Evolutionary conservation across 2,329 filamentous ascomycete genomes (phyloP), one percentile per base, ranked within the genome.

Genomic region (Xylariaceae sp.): DNA sequence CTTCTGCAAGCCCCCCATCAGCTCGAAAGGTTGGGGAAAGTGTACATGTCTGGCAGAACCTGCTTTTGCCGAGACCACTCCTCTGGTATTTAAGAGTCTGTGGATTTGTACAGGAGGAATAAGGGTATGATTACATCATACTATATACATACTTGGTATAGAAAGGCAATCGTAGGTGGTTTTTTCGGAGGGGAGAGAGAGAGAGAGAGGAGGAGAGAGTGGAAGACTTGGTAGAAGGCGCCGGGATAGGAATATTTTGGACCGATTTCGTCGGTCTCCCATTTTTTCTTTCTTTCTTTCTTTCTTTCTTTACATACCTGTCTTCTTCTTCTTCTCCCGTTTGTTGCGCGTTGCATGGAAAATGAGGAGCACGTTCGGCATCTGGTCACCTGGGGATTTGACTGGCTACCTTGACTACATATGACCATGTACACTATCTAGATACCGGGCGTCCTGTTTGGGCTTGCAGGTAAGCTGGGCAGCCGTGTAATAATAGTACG

Each of bases 1-100:
- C 47, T 58, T 56, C 53, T 34, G 47, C 53, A 51, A 53, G 32
- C 37, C 41, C 29, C 35, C 27, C 34, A 19, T 53, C 32, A 50
- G 39, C 51, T 45, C 12, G 56, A 26, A 54, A 34, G n/a, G 41
- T 41, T 32, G 34, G 9, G 44, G 51, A 51, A 56, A 19, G 19
- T 19, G 56, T 30, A 48, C 54, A 54, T 56, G 56, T 19, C 19
- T 19, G 1, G 19, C 49, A 50, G 30, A 47, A 43, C 39, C 8
- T 41, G 27, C 34, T 40, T 19, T 53, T 58, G 50, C 56, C 56
- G 53, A 55, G 49, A 43, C 37, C 41, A 11, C 35, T 8, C 12
- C 4, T 11, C 35, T 37, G 8, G 8, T 37, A 19, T 19, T 19
- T 19, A 19, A 19, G 19, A 19, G 19, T 19, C 19, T 19, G 19